phyloP scores from a whole-genome alignment of 805 yeast genomes.

The Saturnispora sanitii region DNA sequence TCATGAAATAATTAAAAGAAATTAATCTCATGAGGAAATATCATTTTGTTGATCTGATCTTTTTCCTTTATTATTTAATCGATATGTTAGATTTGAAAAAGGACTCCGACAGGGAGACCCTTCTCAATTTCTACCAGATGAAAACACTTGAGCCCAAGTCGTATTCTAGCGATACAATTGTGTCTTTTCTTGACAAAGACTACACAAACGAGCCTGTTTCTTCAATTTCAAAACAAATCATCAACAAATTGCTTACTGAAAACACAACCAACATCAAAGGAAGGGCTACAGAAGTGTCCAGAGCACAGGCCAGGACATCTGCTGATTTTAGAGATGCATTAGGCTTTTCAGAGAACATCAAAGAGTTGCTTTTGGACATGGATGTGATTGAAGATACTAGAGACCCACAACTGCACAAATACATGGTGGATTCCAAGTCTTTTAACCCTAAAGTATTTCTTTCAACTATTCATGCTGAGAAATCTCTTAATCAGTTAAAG shows the following conservation, averaged over 20 bases:
- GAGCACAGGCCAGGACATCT: constrained; percentile 1
- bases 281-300: background rate
- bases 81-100: constrained; percentile 6
- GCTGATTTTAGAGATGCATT: constrained; percentile 38
- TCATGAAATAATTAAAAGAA: background rate
- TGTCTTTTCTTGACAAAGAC: constrained; percentile 14
- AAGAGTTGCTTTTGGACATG: constrained; percentile 32
- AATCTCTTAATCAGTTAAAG: constrained; percentile 41
- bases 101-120: constrained; percentile 11
- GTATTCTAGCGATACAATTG: constrained; percentile 18
- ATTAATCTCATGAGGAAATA: background rate
- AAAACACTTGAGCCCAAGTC: constrained; percentile 32
- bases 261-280: constrained; percentile 8
- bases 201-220: constrained; percentile 12
- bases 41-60: background rate
- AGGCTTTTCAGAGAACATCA: constrained; percentile 39
- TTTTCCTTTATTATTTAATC: background rate
- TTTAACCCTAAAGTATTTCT: constrained; percentile 51
- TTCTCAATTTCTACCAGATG: constrained; percentile 33
- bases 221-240: constrained; percentile 19
- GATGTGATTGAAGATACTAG: constrained; percentile 31
- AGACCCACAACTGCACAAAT: constrained; percentile 30
- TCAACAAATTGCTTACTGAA: constrained; percentile 19
- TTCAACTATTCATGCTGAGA: constrained; percentile 44
- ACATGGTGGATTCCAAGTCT: constrained; percentile 44